phyloP scores from a whole-genome alignment of 768 basidiomycete genomes.

The Mycena haematopus region DNA sequence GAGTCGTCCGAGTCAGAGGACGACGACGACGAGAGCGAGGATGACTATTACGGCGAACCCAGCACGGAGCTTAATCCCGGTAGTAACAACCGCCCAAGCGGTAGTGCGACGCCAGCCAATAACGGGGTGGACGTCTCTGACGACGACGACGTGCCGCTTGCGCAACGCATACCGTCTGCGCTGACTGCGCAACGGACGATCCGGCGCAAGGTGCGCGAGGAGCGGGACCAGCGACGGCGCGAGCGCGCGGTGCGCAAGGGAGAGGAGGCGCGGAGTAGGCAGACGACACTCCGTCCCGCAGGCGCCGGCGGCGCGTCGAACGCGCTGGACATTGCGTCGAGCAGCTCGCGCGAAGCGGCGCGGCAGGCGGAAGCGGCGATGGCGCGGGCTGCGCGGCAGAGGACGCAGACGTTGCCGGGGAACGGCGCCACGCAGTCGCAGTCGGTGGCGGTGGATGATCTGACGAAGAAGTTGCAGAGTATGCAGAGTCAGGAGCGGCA shows the following conservation, averaged over 20 bases:
- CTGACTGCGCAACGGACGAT: constrained; percentile 84
- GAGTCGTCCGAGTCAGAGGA: constrained; percentile 5
- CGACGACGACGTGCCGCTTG: constrained; percentile 87
- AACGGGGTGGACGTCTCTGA: constrained; percentile 33
- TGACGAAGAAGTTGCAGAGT: constrained; percentile 61
- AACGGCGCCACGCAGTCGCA: constrained; percentile 35
- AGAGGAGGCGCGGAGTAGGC: constrained; percentile 32
- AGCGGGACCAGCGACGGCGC: constrained; percentile 62
- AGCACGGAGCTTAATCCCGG: constrained; percentile 20
- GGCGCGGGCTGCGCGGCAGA: constrained; percentile 39
- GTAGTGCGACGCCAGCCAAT: constrained; percentile 2
- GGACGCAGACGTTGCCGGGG: constrained; percentile 53
- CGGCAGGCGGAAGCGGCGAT: constrained; percentile 27
- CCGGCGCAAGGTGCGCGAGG: constrained; percentile 71
- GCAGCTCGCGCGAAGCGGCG: constrained; percentile 29
- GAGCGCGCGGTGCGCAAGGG: constrained; percentile 38
- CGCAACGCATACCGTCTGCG: constrained; percentile 82
- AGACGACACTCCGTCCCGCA: constrained; percentile 45
- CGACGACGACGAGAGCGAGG: constrained; percentile 14
- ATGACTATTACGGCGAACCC: constrained; percentile 32
- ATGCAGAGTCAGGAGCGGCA: constrained; percentile 52
- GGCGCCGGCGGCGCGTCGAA: constrained; percentile 41
- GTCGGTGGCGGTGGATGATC: constrained; percentile 61
- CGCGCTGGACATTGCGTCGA: constrained; percentile 19
- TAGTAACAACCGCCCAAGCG: background rate